A percentile compares a stretch with the other conserved stretches of the same genome.
Conservation (phyloP, 192 early-diverging fungal genomes). For the Umbelopsis vinacea region DNA sequence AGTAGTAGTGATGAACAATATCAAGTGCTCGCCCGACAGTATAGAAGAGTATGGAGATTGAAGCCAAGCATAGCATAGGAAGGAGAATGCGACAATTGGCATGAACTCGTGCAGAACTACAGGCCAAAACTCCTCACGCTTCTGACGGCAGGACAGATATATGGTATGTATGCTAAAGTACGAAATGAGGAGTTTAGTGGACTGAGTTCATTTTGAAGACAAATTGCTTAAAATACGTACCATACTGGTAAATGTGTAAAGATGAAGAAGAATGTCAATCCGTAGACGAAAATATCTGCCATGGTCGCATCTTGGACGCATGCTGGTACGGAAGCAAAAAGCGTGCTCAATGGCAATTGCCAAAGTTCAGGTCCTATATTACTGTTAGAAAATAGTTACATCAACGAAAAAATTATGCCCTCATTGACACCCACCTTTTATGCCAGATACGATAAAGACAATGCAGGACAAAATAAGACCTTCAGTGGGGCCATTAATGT, state of each 20-base stretch:
- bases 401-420: background rate
- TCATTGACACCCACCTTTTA: slow-evolving; percentile 50
- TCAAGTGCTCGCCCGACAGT: slow-evolving; percentile 66
- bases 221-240: slow-evolving; percentile 34
- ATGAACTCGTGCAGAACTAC: slow-evolving; percentile 58
- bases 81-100: slow-evolving; percentile 61
- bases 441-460: slow-evolving; percentile 68
- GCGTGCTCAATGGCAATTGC: slow-evolving; percentile 30
- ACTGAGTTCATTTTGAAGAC: background rate
- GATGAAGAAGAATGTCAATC: slow-evolving; percentile 49
- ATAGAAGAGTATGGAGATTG: slow-evolving; percentile 67
- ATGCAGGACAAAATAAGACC: slow-evolving; percentile 74
- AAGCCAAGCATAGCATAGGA: slow-evolving; percentile 72
- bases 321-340: slow-evolving; percentile 29
- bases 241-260: slow-evolving; percentile 60
- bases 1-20: slow-evolving; percentile 71
- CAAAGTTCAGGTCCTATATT: slow-evolving; percentile 40
- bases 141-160: slow-evolving; percentile 50
- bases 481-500: slow-evolving; percentile 87
- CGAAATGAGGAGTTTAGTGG: background rate
- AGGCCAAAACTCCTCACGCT: slow-evolving; percentile 55
- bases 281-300: slow-evolving; percentile 35
- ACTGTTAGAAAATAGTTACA: background rate
- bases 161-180: slow-evolving; percentile 46
- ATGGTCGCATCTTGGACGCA: slow-evolving; percentile 23